Conservation (phyloP, 352 stramenopile genomes). For the Pythium brachiatum region DNA sequence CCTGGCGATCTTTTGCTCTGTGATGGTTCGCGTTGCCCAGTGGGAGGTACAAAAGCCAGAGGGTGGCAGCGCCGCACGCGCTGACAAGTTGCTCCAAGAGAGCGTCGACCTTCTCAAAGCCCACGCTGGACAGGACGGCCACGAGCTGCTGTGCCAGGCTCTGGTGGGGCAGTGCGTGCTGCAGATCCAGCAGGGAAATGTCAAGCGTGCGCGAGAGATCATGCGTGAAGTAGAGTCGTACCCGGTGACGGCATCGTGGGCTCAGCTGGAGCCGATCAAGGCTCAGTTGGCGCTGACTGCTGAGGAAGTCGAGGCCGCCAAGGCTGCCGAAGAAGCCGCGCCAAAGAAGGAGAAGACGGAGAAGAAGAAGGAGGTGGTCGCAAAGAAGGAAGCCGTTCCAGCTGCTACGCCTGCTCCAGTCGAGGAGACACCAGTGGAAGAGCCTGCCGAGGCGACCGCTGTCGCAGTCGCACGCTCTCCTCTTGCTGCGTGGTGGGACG, state of each 20-base stretch:
- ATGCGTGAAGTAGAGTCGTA: conserved; percentile 48
- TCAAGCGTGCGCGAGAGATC: conserved; percentile 28
- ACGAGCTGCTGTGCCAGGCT: conserved; percentile 38
- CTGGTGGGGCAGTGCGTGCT: conserved; percentile 60
- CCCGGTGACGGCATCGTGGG: conserved; percentile 25
- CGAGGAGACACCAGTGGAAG: conserved; percentile 5
- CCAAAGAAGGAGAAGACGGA: conserved; percentile 6
- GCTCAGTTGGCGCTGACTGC: conserved; percentile 30
- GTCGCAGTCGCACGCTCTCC: neutral
- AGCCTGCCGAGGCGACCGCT: conserved; percentile 14
- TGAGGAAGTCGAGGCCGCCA: neutral
- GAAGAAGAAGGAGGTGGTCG: neutral
- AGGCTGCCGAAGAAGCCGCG: conserved; percentile 5
- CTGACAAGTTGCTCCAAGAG: conserved; percentile 19
- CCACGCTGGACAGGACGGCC: conserved; percentile 6
- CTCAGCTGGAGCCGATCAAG: conserved; percentile 43
- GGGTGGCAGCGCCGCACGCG: neutral
- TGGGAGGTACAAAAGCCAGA: conserved; percentile 19
- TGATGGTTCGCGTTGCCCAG: conserved; percentile 19
- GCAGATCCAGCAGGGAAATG: conserved; percentile 41
- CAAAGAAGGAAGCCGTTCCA: neutral
- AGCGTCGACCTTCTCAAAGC: conserved; percentile 9
- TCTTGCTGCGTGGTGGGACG: conserved; percentile 25
- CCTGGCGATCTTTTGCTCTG: conserved; percentile 6
- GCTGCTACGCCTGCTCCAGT: conserved; percentile 1